Evolutionary conservation across 202 grass and related monocot genomes (phyloP), one percentile per base, ranked within the genome.

Genomic region (Carex arenaria): DNA sequence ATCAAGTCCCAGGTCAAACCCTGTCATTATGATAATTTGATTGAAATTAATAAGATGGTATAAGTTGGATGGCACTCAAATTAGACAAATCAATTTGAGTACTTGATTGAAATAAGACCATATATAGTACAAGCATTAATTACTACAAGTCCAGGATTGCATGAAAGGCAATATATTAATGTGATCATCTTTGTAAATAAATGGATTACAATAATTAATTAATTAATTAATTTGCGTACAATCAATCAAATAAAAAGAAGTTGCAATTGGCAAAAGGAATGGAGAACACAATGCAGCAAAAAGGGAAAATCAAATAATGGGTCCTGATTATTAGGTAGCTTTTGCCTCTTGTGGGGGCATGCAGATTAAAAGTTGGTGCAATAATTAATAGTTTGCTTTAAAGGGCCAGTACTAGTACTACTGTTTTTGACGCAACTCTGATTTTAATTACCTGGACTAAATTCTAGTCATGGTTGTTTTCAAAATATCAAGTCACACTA

Each of bases 351-450:
- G 49, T 76, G 72, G 72, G 72, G 51, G n/a, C n/a, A n/a, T n/a
- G n/a, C 51, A 56, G 72, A 56, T 55, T 76, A 56, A 76, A 75
- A 76, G 72, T 55, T 55, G 72, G 47, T 76, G 72, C 72, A 76
- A 76, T 76, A 76, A 76, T 76, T 76, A 76, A 76, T 76, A 76
- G 26, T 4, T 56, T 26, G 51, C 72, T 76, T 76, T 76, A 56
- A 76, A 76, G 49, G 51, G 47, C 2, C 31, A 55, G 45, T 31
- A 65, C 26, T 53, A 65, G 62, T 74, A 31, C 2, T 54, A 74
- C 13, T 10, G 26, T 76, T 76, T 76, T 30, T 55, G 26, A 76
- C 72, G 72, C 72, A 55, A 76, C 72, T 75, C 73, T 76, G 26
- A 56, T 76, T 76, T 77, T 7, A 36, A 11, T 69, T 73, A 26